Conservation (phyloP, 306 rosid genomes). For the Aeschynomene evenia region DNA sequence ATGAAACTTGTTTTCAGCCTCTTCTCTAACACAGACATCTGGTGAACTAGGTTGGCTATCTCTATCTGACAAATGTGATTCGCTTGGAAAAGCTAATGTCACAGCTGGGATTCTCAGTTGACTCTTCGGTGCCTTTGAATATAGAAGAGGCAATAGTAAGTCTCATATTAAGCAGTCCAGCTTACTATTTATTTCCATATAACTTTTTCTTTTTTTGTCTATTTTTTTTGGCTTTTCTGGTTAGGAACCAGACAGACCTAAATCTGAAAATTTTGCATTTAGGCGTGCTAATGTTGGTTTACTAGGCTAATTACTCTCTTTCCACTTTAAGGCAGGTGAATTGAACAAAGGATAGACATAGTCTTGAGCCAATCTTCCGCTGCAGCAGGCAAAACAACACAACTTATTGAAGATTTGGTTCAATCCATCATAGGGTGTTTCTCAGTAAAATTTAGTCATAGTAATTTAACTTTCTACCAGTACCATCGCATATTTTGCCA, state of each 20-base stretch:
- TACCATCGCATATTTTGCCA: slow-evolving; percentile 24
- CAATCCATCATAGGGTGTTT: slow-evolving; percentile 1
- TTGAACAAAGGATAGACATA: slow-evolving; percentile 27
- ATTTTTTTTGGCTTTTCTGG: neutral
- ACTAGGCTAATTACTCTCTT: neutral
- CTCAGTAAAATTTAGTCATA: neutral
- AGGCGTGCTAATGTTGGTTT: neutral
- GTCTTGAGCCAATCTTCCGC: slow-evolving; percentile 12
- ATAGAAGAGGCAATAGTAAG: slow-evolving; percentile 58
- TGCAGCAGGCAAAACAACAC: slow-evolving; percentile 25
- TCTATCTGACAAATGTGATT: slow-evolving; percentile 66
- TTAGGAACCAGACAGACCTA: neutral
- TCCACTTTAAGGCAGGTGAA: slow-evolving; percentile 33
- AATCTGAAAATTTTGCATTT: neutral
- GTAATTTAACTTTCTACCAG: slow-evolving; percentile 13
- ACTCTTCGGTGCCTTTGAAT: slow-evolving; percentile 59
- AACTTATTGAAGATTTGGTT: slow-evolving; percentile 19
- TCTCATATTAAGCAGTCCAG: slow-evolving; percentile 10
- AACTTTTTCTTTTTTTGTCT: neutral
- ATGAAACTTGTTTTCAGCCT: slow-evolving; percentile 18
- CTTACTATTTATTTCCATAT: neutral
- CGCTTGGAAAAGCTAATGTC: slow-evolving; percentile 83
- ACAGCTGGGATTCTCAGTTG: slow-evolving; percentile 78
- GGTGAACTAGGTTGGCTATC: slow-evolving; percentile 72
- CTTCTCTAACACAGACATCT: slow-evolving; percentile 31